phyloP scores from a whole-genome alignment of 2,329 filamentous ascomycete genomes.

The Colletotrichum viniferum region DNA sequence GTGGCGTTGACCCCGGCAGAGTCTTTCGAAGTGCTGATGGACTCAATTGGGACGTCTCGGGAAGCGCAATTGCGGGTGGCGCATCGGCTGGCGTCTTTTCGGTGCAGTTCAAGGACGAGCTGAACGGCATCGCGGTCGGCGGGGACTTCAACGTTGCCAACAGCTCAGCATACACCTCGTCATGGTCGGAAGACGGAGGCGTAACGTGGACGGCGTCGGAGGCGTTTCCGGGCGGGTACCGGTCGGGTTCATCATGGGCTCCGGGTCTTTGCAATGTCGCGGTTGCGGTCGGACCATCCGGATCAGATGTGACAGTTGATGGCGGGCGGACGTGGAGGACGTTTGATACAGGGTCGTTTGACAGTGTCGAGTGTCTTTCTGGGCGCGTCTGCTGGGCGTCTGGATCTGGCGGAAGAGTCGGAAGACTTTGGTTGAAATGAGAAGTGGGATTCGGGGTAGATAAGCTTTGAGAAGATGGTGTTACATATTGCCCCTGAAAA shows the following conservation, averaged over 20 bases:
- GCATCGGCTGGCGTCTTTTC: conserved; percentile 34
- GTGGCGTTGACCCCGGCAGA: conserved; percentile 31
- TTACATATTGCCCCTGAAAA: background rate
- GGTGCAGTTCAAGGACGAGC: conserved; percentile 32
- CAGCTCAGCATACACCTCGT: conserved; percentile 25
- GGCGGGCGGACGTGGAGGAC: conserved; percentile 30
- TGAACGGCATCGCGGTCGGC: conserved; percentile 32
- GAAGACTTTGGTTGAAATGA: conserved; percentile 13
- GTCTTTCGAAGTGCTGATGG: conserved; percentile 32
- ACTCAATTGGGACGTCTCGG: conserved; percentile 28
- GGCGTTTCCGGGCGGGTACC: conserved; percentile 33
- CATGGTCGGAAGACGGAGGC: conserved; percentile 35
- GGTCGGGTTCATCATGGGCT: conserved; percentile 34
- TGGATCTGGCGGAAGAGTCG: conserved; percentile 31
- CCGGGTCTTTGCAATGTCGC: conserved; percentile 27
- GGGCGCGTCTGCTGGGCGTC: conserved; percentile 34
- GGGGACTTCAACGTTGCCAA: conserved; percentile 32
- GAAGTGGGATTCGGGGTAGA: background rate
- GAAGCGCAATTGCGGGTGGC: conserved; percentile 29
- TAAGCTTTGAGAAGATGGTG: background rate
- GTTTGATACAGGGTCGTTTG: conserved; percentile 34
- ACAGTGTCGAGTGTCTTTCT: conserved; percentile 33
- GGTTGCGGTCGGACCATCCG: conserved; percentile 35
- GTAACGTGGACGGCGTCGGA: conserved; percentile 29
- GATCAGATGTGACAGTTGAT: conserved; percentile 34